Percentiles rank a stretch among this genome's conserved stretches.
Conservation (phyloP, 441 rosid species). For the Omphalea diandra region DNA sequence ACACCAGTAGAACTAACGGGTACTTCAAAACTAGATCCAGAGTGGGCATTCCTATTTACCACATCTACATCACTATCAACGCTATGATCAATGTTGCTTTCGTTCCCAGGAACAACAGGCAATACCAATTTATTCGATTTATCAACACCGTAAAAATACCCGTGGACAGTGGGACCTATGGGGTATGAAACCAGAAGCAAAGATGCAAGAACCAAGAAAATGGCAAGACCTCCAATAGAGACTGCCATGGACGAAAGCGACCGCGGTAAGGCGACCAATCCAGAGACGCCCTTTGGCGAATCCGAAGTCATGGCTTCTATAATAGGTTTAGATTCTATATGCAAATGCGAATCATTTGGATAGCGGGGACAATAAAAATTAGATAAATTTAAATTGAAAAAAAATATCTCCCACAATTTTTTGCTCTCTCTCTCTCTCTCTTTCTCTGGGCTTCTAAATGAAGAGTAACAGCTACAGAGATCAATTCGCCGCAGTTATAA, state of each 20-base stretch:
- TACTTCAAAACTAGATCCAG: constrained; percentile 29
- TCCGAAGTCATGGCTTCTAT: constrained; percentile 51
- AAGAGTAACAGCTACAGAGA: background rate
- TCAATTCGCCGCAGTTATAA: background rate
- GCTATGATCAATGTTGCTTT: constrained; percentile 17
- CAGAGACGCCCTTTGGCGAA: constrained; percentile 47
- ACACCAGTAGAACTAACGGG: constrained; percentile 25
- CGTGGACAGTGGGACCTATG: constrained; percentile 47
- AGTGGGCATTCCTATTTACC: constrained; percentile 21
- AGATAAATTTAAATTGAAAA: background rate
- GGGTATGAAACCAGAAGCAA: constrained; percentile 64
- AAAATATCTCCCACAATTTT: too few species aligned
- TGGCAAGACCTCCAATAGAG: constrained; percentile 54
- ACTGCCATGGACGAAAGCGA: constrained; percentile 58
- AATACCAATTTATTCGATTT: constrained; percentile 31
- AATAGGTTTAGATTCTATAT: constrained; percentile 1
- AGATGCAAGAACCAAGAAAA: constrained; percentile 67
- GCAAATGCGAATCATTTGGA: constrained; percentile 6
- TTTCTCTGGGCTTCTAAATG: constrained; percentile 14
- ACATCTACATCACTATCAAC: constrained; percentile 21
- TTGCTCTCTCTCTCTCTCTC: too few species aligned
- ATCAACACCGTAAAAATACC: constrained; percentile 60
- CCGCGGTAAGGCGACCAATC: constrained; percentile 49
- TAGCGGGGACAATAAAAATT: background rate
- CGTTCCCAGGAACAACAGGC: constrained; percentile 23